Evolutionary conservation across 441 rosid genomes (phyloP), one percentile per base, ranked within the genome.

Genomic region (Dalechampia spathulata): DNA sequence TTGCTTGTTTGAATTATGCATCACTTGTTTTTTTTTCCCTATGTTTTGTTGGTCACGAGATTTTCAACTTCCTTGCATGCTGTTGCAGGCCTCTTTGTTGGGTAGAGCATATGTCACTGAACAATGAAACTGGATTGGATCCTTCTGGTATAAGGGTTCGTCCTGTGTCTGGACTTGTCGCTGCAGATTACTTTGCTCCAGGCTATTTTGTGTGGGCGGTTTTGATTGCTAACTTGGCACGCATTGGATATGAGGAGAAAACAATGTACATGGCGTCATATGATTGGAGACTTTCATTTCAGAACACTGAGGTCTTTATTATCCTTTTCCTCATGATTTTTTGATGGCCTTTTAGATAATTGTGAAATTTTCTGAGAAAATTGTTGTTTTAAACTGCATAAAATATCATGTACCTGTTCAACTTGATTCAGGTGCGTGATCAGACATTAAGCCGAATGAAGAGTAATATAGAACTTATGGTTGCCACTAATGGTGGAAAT

Each of bases 171-270:
- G 99, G 99, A 60, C 93, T 93, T 4, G 99, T 90, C 47, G 97
- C 97, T 64, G 99, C 99, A 4, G 99, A 93, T 69, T 90, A 93
- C 73, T 93, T 93, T 75, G 90, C 87, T 47, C 89, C 99, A 19
- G 96, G 97, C 19, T 93, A 87, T 73, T 93, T 93, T 70, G 97
- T 90, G 20, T 93, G 99, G 99, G 99, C 99, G 3, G 96, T 93
- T 72, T 67, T 90, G 67, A 93, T 93, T 62, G 96, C 90, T 62
- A 93, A 90, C 71, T 80, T 93, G 72, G 97, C 99, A 44, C 85
- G 73, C 55, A 73, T 93, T 63, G 99, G 99, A 53, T 93, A 93
- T 48, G 99, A 93, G 69, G 99, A 85, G 72, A 93, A 93, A 64
- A 93, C 73, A 32, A 83, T 93, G 96, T 82, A 81, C 57, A 90